These are phyloP conservation scores for Colletotrichum sojae DNA, from an alignment of 2,329 filamentous ascomycete species.

Conservation along the genomic window DNA sequence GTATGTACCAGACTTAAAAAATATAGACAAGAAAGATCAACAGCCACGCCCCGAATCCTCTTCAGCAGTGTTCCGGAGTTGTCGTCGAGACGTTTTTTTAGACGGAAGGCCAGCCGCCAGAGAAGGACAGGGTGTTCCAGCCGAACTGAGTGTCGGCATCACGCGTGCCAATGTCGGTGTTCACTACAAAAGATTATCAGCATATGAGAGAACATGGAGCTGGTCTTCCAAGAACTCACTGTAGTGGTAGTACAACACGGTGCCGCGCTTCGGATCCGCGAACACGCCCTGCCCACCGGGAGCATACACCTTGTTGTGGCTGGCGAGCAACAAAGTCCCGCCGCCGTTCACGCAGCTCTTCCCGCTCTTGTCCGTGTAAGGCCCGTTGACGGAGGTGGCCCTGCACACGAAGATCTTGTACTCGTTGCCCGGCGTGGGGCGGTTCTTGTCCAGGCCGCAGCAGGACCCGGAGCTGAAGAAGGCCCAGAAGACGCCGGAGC, in stretches of 20 bases:
- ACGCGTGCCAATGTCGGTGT: constrained; percentile 51
- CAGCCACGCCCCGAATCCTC: too few relatives aligned
- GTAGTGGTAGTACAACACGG: constrained; percentile 62
- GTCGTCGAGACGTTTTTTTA: neutral
- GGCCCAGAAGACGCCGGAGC: constrained; percentile 73
- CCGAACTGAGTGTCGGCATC: constrained; percentile 64
- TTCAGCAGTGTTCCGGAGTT: neutral
- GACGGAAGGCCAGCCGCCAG: constrained; percentile 62
- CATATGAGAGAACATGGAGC: too few relatives aligned
- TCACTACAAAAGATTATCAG: constrained; percentile 40
- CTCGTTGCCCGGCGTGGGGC: constrained; percentile 70
- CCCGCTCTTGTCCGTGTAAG: constrained; percentile 71
- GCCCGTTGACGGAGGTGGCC: constrained; percentile 64
- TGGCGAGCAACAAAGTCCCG: constrained; percentile 72
- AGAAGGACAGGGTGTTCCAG: constrained; percentile 65
- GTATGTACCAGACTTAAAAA: neutral
- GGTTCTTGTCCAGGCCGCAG: constrained; percentile 69
- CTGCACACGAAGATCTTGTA: constrained; percentile 78
- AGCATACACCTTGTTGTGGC: constrained; percentile 73
- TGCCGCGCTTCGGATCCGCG: constrained; percentile 48
- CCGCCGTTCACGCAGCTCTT: constrained; percentile 70
- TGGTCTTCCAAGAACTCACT: neutral
- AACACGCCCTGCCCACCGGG: constrained; percentile 72
- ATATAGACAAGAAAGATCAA: constrained; percentile 26
- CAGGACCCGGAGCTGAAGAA: constrained; percentile 74